Evolutionary conservation across 2,329 filamentous ascomycete genomes (phyloP).

Genomic region (Hymenoscyphus repandus): DNA sequence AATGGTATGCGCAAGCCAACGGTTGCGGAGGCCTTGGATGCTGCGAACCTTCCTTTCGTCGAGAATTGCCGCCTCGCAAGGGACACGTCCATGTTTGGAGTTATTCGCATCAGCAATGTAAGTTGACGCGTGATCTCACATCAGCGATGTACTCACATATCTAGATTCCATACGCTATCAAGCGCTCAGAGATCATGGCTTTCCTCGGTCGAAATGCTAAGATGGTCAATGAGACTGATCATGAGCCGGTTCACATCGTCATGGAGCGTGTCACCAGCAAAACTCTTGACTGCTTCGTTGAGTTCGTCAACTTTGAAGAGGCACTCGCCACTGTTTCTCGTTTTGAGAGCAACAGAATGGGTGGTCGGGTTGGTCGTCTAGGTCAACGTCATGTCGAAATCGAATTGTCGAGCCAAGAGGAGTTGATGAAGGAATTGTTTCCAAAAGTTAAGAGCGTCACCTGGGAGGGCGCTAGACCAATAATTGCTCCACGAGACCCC

Average conservation of each 20-base stretch:
- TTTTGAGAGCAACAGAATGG: slow-evolving; percentile 36
- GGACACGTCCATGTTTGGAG: slow-evolving; percentile 25
- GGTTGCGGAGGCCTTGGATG: slow-evolving; percentile 25
- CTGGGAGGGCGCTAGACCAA: slow-evolving; percentile 47
- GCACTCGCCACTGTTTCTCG: slow-evolving; percentile 49
- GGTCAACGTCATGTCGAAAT: slow-evolving; percentile 54
- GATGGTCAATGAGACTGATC: slow-evolving; percentile 44
- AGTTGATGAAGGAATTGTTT: slow-evolving; percentile 58
- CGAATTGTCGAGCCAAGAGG: slow-evolving; percentile 49
- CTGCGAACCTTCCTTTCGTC: slow-evolving; percentile 31
- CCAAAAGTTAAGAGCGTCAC: slow-evolving; percentile 50
- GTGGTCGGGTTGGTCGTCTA: slow-evolving; percentile 42
- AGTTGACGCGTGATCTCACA: slow-evolving; percentile 13
- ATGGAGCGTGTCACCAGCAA: slow-evolving; percentile 60
- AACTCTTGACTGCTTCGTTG: slow-evolving; percentile 57
- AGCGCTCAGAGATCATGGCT: slow-evolving; percentile 49
- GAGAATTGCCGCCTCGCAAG: slow-evolving; percentile 30
- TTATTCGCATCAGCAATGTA: slow-evolving; percentile 35
- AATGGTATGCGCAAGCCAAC: slow-evolving; percentile 21
- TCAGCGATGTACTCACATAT: slow-evolving; percentile 8
- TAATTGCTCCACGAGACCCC: slow-evolving; percentile 34
- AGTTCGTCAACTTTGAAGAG: slow-evolving; percentile 48
- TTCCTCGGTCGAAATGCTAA: slow-evolving; percentile 54
- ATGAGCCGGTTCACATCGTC: slow-evolving; percentile 57
- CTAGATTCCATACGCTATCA: slow-evolving; percentile 52